phyloP scores from a whole-genome alignment of 768 basidiomycete genomes.

The Serendipita indica region DNA sequence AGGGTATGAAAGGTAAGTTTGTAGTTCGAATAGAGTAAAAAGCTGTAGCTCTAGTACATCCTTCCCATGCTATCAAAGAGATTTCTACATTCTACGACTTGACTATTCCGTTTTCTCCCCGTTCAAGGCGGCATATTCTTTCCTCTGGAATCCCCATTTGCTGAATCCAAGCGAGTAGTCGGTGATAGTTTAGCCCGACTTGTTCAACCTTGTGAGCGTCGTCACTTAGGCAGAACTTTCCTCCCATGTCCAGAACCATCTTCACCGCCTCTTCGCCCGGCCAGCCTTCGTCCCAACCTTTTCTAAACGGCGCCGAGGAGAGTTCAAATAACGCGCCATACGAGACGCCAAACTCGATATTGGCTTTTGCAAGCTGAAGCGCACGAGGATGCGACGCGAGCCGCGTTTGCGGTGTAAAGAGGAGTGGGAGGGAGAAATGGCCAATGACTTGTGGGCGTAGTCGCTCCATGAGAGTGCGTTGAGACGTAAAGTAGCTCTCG shows the following conservation, averaged over 20 bases:
- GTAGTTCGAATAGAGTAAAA: background rate
- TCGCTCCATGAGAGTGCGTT: slow-evolving; percentile 50
- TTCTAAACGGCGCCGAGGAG: slow-evolving; percentile 84
- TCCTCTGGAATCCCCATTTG: slow-evolving; percentile 31
- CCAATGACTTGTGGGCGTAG: slow-evolving; percentile 82
- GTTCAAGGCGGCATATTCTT: background rate
- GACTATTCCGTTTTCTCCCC: too few species aligned
- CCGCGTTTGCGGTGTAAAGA: slow-evolving; percentile 53
- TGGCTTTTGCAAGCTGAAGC: slow-evolving; percentile 54
- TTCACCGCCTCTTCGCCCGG: slow-evolving; percentile 64
- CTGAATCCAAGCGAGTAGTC: slow-evolving; percentile 48
- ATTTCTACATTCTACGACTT: too few species aligned
- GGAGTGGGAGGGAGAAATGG: slow-evolving; percentile 82
- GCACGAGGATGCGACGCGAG: slow-evolving; percentile 44
- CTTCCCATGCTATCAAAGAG: too few species aligned
- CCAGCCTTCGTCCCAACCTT: slow-evolving; percentile 76
- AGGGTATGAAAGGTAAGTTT: slow-evolving; percentile 10
- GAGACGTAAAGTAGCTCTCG: slow-evolving; percentile 68
- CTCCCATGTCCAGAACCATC: slow-evolving; percentile 43
- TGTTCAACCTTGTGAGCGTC: slow-evolving; percentile 86
- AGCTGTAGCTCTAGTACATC: too few species aligned
- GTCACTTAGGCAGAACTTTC: slow-evolving; percentile 77
- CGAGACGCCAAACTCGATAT: slow-evolving; percentile 49
- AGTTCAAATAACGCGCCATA: slow-evolving; percentile 92
- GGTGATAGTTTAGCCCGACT: slow-evolving; percentile 75